Conservation (phyloP, 495 filamentous ascomycete species). For the Aspergillus indologenus region DNA sequence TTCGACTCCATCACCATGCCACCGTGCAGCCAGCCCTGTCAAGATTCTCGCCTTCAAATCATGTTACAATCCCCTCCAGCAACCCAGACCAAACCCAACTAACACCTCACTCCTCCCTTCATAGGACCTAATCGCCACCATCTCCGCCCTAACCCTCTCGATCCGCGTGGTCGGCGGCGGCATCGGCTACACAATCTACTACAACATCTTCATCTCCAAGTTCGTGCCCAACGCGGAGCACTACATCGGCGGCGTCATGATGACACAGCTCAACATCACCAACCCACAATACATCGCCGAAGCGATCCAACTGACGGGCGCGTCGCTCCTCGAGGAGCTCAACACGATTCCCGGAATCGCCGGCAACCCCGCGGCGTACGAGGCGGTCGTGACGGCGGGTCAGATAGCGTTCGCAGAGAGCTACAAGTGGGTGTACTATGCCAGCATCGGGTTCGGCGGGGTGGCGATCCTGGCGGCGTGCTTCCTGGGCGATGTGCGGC, state of each 20-base stretch:
- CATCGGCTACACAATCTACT: constrained; percentile 72
- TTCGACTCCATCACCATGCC: too few relatives aligned
- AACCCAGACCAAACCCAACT: neutral
- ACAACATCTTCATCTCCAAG: constrained; percentile 70
- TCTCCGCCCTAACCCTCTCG: constrained; percentile 69
- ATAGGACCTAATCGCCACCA: constrained; percentile 71
- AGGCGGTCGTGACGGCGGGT: constrained; percentile 59
- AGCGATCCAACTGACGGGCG: constrained; percentile 56
- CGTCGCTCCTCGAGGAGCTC: constrained; percentile 52
- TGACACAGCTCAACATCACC: constrained; percentile 51
- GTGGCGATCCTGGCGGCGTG: constrained; percentile 60
- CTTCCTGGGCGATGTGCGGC: constrained; percentile 61
- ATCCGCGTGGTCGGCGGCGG: constrained; percentile 69
- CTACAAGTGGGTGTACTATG: constrained; percentile 67
- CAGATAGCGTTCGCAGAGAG: constrained; percentile 59
- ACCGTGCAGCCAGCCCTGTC: too few relatives aligned
- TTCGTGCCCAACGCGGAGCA: constrained; percentile 51
- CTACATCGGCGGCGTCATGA: constrained; percentile 55
- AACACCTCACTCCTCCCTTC: constrained; percentile 1
- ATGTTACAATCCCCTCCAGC: neutral
- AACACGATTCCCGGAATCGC: constrained; percentile 54
- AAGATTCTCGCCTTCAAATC: too few relatives aligned
- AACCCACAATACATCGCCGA: constrained; percentile 36
- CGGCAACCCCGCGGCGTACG: constrained; percentile 50
- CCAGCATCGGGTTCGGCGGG: constrained; percentile 63